A percentile compares a stretch with the other conserved stretches of the same genome.
Evolutionary conservation across 768 basidiomycete genomes (phyloP).

Genomic region (Trametopsis cervina): DNA sequence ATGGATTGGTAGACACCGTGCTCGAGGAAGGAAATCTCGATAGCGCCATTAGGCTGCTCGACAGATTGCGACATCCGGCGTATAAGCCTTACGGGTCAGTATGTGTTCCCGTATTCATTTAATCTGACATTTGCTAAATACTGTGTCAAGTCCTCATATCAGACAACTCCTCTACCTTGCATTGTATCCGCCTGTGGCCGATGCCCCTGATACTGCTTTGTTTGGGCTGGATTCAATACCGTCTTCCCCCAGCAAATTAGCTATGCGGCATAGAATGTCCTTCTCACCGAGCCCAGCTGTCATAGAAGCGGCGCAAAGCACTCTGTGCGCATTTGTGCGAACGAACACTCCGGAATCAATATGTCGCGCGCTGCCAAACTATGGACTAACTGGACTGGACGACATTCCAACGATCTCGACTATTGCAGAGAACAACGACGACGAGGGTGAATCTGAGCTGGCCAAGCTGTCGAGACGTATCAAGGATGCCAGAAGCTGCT

Average conservation of each 20-base stretch:
- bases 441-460: conserved; percentile 48
- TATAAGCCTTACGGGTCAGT: conserved; percentile 56
- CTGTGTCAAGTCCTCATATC: conserved; percentile 45
- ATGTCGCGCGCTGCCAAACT: conserved; percentile 48
- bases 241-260: conserved; percentile 27
- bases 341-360: conserved; percentile 53
- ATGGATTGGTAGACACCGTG: conserved; percentile 59
- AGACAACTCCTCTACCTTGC: conserved; percentile 65
- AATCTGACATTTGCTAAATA: neutral
- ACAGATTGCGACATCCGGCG: conserved; percentile 51
- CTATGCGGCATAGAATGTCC: conserved; percentile 30
- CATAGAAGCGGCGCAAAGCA: conserved; percentile 41
- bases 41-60: conserved; percentile 53
- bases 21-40: conserved; percentile 77
- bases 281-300: conserved; percentile 39
- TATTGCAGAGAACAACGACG: conserved; percentile 22
- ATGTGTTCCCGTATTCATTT: neutral
- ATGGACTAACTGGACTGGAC: conserved; percentile 19
- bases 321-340: conserved; percentile 46
- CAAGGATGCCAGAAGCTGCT: conserved; percentile 45
- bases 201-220: conserved; percentile 7
- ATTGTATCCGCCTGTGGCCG: conserved; percentile 42
- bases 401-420: conserved; percentile 4
- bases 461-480: conserved; percentile 49
- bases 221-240: conserved; percentile 11